phyloP scores from a whole-genome alignment of 2,329 filamentous ascomycete species.

The Knoxdaviesia capensis region DNA sequence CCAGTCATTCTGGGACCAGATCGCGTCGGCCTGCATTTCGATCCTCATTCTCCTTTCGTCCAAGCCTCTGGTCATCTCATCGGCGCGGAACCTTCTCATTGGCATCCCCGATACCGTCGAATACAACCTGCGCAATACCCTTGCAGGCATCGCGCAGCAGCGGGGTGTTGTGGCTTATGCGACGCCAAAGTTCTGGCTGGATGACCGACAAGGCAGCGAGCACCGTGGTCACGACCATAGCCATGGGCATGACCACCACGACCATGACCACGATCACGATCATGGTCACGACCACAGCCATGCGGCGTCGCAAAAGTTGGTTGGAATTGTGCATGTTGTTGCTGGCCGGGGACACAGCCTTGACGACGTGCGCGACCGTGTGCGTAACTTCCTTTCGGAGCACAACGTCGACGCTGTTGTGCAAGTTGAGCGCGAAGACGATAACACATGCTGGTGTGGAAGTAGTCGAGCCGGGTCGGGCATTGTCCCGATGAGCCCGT shows the following conservation, averaged over 20 bases:
- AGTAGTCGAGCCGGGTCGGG: slow-evolving; percentile 10
- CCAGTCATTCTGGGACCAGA: slow-evolving; percentile 86
- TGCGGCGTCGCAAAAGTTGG: slow-evolving; percentile 29
- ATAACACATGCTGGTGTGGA: slow-evolving; percentile 43
- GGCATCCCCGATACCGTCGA: slow-evolving; percentile 71
- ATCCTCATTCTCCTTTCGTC: slow-evolving; percentile 85
- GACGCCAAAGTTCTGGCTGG: slow-evolving; percentile 82
- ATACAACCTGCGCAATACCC: slow-evolving; percentile 68
- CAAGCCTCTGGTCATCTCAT: slow-evolving; percentile 68
- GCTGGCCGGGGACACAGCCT: slow-evolving; percentile 51
- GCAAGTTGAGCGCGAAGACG: slow-evolving; percentile 73
- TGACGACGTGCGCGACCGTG: slow-evolving; percentile 69
- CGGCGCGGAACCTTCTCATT: slow-evolving; percentile 64
- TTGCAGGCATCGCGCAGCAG: slow-evolving; percentile 65
- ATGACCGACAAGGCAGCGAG: slow-evolving; percentile 30
- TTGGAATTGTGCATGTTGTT: slow-evolving; percentile 75
- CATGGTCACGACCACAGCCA: slow-evolving; percentile 12
- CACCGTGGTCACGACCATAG: background rate
- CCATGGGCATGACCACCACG: slow-evolving; percentile 5
- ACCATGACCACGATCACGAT: slow-evolving; percentile 7
- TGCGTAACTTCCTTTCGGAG: slow-evolving; percentile 46
- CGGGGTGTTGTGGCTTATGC: slow-evolving; percentile 72
- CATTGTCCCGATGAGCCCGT: background rate
- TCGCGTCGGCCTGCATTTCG: slow-evolving; percentile 86
- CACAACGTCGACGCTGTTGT: slow-evolving; percentile 65